These are phyloP conservation scores for Candida awuae DNA, from an alignment of 805 yeast genomes.

Conservation along the genomic window DNA sequence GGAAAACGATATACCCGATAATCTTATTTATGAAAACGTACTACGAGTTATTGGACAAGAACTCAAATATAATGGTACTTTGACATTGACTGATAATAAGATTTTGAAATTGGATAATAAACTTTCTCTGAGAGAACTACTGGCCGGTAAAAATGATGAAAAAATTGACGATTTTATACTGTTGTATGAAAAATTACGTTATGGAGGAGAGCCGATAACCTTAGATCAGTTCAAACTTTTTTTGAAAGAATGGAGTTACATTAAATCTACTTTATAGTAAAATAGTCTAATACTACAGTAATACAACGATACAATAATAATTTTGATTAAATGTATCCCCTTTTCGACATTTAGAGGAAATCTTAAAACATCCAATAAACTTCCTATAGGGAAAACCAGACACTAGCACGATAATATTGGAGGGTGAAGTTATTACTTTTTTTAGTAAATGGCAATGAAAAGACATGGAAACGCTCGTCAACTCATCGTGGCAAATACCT, in stretches of 20 bases:
- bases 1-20: constrained; percentile 25
- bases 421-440: constrained; percentile 32
- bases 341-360: constrained; percentile 55
- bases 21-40: constrained; percentile 43
- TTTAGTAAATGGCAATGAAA: constrained; percentile 51
- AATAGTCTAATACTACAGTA: neutral
- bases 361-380: constrained; percentile 45
- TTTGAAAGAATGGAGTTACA: constrained; percentile 36
- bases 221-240: constrained; percentile 54
- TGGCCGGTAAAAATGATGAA: constrained; percentile 14
- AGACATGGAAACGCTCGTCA: constrained; percentile 52
- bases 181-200: constrained; percentile 61
- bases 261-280: constrained; percentile 6
- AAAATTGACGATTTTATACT: constrained; percentile 31
- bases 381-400: constrained; percentile 44
- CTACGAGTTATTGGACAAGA: constrained; percentile 54
- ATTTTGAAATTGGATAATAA: constrained; percentile 17
- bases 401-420: constrained; percentile 37
- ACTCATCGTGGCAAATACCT: constrained; percentile 66
- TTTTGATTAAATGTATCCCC: constrained; percentile 26
- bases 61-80: constrained; percentile 35
- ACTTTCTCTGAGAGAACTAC: constrained; percentile 22
- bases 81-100: constrained; percentile 16
- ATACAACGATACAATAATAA: neutral
- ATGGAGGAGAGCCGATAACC: constrained; percentile 52